Evolutionary conservation across 2,329 filamentous ascomycete genomes (phyloP).

Genomic region (Calonectria naviculata): DNA sequence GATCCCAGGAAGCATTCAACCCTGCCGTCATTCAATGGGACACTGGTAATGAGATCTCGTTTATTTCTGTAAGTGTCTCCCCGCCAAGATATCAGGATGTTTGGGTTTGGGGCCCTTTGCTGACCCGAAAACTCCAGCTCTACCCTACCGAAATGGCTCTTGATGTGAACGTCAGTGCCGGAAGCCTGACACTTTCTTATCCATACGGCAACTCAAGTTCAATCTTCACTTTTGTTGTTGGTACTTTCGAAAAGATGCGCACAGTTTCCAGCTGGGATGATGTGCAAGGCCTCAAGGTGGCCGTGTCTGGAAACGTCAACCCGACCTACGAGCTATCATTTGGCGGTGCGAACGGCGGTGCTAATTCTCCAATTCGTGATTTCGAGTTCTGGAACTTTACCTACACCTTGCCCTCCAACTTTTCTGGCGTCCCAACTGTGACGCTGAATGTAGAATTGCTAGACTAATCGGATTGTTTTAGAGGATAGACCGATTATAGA

Average conservation of each 20-base stretch:
- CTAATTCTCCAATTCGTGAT: slow-evolving; percentile 44
- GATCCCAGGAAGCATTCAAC: slow-evolving; percentile 64
- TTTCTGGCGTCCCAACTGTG: not conserved
- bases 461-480: not conserved
- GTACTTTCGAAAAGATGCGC: slow-evolving; percentile 55
- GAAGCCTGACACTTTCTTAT: slow-evolving; percentile 61
- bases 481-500: not conserved
- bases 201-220: slow-evolving; percentile 61
- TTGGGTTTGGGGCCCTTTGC: slow-evolving; percentile 45
- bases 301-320: slow-evolving; percentile 57
- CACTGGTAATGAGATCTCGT: slow-evolving; percentile 48
- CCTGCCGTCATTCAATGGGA: slow-evolving; percentile 71
- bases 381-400: slow-evolving; percentile 62
- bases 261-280: slow-evolving; percentile 59
- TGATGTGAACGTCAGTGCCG: slow-evolving; percentile 17
- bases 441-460: not conserved
- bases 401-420: slow-evolving; percentile 48
- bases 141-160: slow-evolving; percentile 45
- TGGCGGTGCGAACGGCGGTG: slow-evolving; percentile 52
- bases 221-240: slow-evolving; percentile 62
- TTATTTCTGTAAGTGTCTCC: slow-evolving; percentile 34
- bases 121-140: slow-evolving; percentile 45
- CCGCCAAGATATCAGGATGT: not conserved
- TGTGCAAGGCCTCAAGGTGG: slow-evolving; percentile 58
- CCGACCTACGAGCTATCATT: slow-evolving; percentile 53